Conservation (phyloP, 2,329 filamentous ascomycete species). For the Sclerotinia subarctica region DNA sequence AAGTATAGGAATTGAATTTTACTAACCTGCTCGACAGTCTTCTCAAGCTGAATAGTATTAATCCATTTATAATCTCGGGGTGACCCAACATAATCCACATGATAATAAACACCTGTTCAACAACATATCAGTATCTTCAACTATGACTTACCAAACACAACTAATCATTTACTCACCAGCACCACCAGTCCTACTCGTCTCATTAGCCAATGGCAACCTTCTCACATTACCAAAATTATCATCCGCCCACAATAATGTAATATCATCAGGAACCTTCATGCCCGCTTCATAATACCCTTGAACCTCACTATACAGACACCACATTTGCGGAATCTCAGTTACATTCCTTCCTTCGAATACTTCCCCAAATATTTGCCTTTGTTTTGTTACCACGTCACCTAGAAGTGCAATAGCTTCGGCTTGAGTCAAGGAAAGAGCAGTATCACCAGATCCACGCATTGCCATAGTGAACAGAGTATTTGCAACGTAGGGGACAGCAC, state of each 20-base stretch:
- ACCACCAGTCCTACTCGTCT: conserved; percentile 57
- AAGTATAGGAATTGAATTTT: too few species aligned
- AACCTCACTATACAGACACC: conserved; percentile 74
- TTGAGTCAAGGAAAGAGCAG: conserved; percentile 54
- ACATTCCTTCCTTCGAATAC: conserved; percentile 49
- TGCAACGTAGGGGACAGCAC: conserved; percentile 63
- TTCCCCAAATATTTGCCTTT: conserved; percentile 55
- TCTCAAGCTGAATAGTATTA: conserved; percentile 63
- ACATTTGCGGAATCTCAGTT: conserved; percentile 59
- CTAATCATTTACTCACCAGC: conserved; percentile 45
- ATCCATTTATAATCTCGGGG: conserved; percentile 56
- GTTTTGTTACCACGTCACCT: conserved; percentile 57
- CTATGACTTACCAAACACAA: background rate
- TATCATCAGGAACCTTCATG: conserved; percentile 61
- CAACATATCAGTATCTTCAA: background rate
- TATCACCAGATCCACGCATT: conserved; percentile 70
- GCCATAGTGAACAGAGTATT: conserved; percentile 63
- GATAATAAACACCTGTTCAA: conserved; percentile 54
- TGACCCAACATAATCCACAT: conserved; percentile 52
- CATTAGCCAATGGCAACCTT: conserved; percentile 57
- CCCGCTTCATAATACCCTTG: conserved; percentile 66
- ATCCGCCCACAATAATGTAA: conserved; percentile 66
- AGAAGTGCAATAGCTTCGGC: conserved; percentile 55
- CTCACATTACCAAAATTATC: conserved; percentile 68
- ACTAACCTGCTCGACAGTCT: conserved; percentile 55